A percentile compares a stretch with the other conserved stretches of the same genome.
phyloP scores from a whole-genome alignment of 2,329 filamentous ascomycete species.

The Trichoderma hamatum region DNA sequence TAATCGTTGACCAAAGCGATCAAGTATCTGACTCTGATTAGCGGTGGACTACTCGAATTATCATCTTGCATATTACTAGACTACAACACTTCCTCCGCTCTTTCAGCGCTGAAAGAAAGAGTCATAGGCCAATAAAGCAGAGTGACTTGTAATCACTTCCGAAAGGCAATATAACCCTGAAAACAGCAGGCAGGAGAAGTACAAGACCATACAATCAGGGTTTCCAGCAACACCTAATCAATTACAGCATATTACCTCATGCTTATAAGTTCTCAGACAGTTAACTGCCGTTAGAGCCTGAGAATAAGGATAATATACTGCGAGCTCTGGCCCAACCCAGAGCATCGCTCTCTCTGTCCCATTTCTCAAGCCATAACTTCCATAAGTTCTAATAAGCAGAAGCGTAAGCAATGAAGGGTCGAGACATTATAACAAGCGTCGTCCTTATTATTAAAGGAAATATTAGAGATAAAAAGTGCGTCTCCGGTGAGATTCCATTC shows the following conservation, averaged over 20 bases:
- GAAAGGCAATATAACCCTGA: slow-evolving; percentile 8
- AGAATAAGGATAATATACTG: slow-evolving; percentile 32
- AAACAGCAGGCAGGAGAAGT: slow-evolving; percentile 27
- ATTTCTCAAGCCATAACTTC: slow-evolving; percentile 40
- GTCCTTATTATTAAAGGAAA: slow-evolving; percentile 40
- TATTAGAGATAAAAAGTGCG: slow-evolving; percentile 31
- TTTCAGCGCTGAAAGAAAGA: not conserved
- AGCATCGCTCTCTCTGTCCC: slow-evolving; percentile 44
- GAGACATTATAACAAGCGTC: slow-evolving; percentile 37
- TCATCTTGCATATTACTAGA: too few species aligned
- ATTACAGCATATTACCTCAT: slow-evolving; percentile 29
- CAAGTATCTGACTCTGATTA: too few species aligned
- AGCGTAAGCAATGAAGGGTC: slow-evolving; percentile 40
- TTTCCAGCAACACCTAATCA: slow-evolving; percentile 32
- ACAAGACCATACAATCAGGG: slow-evolving; percentile 31
- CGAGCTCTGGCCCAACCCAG: slow-evolving; percentile 25
- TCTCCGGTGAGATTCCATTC: slow-evolving; percentile 38
- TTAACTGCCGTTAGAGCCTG: slow-evolving; percentile 26
- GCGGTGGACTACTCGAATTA: too few species aligned
- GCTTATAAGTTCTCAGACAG: slow-evolving; percentile 30
- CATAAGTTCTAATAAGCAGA: slow-evolving; percentile 37
- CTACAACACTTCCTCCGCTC: not conserved
- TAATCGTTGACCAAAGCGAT: too few species aligned
- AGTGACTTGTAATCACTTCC: slow-evolving; percentile 23
- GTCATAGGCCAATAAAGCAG: slow-evolving; percentile 2